Conservation (phyloP, 495 filamentous ascomycete species). For the Penicillium roqueforti region DNA sequence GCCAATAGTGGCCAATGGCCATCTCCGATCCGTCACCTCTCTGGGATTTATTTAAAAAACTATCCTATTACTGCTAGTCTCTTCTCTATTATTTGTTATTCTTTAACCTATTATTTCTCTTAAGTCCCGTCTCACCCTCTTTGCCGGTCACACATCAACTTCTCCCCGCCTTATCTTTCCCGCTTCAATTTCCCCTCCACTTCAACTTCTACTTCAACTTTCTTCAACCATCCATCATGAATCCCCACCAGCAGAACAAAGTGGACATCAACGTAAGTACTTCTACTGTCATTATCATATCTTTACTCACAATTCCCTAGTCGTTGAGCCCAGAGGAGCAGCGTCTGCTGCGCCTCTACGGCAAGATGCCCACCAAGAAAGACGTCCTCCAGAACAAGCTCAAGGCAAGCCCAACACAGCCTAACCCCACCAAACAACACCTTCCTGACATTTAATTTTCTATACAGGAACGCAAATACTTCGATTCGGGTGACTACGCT, state of each 20-base stretch:
- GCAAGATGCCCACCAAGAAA: slow-evolving; percentile 92
- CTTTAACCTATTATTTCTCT: no score
- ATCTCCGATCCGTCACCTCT: no score
- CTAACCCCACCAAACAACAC: neutral
- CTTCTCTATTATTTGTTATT: no score
- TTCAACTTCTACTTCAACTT: slow-evolving; percentile 4
- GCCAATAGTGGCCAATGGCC: no score
- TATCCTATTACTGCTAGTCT: no score
- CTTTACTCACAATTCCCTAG: slow-evolving; percentile 43
- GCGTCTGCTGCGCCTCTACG: slow-evolving; percentile 91
- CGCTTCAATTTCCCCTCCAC: slow-evolving; percentile 1
- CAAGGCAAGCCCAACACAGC: slow-evolving; percentile 47
- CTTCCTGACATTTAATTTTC: neutral
- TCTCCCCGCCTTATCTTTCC: neutral
- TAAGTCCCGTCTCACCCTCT: neutral
- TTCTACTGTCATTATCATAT: slow-evolving; percentile 7
- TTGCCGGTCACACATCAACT: neutral
- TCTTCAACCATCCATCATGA: slow-evolving; percentile 57
- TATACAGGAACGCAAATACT: slow-evolving; percentile 95
- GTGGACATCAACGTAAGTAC: slow-evolving; percentile 83
- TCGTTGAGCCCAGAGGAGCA: slow-evolving; percentile 88
- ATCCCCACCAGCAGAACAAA: slow-evolving; percentile 96
- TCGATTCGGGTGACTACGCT: slow-evolving; percentile 96
- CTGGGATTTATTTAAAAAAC: no score
- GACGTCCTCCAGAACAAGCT: slow-evolving; percentile 97